Base-by-base conservation (phyloP, 2,329 filamentous ascomycete genomes). In the Paramyrothecium roridum region DNA sequence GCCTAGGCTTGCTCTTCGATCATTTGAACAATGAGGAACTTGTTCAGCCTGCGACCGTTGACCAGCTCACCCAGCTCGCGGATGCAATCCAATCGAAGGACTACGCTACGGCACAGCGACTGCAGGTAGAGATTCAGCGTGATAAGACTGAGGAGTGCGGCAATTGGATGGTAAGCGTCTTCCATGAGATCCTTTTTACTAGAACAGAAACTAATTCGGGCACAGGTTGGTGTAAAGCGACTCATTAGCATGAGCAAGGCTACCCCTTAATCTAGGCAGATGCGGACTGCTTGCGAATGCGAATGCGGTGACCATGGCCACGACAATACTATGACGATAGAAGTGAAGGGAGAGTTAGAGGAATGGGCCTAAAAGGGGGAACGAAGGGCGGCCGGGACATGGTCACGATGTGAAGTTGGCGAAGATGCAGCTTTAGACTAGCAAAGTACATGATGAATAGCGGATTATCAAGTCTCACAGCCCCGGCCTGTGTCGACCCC, bases 11-110 rank as follows among this genome's bases (percentile, higher is more conserved):
- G 51, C 79, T 99, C n/a, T 98, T 97, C 70, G 93, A 99, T 68
- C 92, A 97, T 71, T 80, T 99, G 49, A 99, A 98, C 80, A 98
- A 98, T 62, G 89, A 93, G 67, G 93, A 98, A 67, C 79, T 97
- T 45, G 80, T 98, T 54, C 90, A 89, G 75, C 84, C 89, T 2
- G 87, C 90, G 65, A 97, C 89, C 1, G 83, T 93, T 51, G 79
- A 84, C 57, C 80, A 87, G 67, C 77, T 93, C 64, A 78, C 80
- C 10, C 76, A 85, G 63, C 75, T 92, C 30, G 82, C 89, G 10
- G 76, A 83, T 59, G 84, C 88, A 23, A 72, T 96, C 54, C 83
- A 89, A 63, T 72, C 77, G 54, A 87, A 85, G 76, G 80, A 95
- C 63, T 93, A 89, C 62, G 81, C 85, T 46, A 78, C 76, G 23